Evolutionary conservation across 2,329 filamentous ascomycete species (phyloP), one percentile per base, ranked within the genome.

Genomic region (Cercospora zeae-maydis): DNA sequence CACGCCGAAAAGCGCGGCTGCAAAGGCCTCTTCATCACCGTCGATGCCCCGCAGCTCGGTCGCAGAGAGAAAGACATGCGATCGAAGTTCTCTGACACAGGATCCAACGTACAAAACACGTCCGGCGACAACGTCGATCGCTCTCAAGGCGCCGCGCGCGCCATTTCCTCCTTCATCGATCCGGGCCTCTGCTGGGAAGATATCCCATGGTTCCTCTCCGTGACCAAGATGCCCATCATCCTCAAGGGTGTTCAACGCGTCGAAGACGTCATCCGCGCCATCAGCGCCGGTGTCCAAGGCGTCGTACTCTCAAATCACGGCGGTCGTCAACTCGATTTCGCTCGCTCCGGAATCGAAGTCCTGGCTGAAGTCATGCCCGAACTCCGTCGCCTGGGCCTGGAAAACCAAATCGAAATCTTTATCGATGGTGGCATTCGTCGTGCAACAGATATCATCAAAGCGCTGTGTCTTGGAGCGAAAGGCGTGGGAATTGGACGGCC

Each of bases 11-110:
- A 82, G 73, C 88, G 95, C 61, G 95, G 95, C 30, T 98, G 95
- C 83, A 95, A 91, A 78, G 95, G 89, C 9, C 86, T 99, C 16
- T 99, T 99, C 82, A 97, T 99, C 80, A 99, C 95, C 2, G 95
- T 99, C 59, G 95, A 99, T 76, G 95, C 95, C 58, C 95, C 95
- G 5, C 93, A 98, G 78, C 87, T 99, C 21, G 95, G 95, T 45
- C 88, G 95, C 39, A 85, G 95, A 69, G 95, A 99, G 78, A 99
- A 98, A 81, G 95, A 98, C 76, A 98, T 98, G 95, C 90, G 95
- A 39, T 86, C 85, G 68, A 98, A 98, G 78, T 77, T 77, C 69
- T 71, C 68, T 19, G 93, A 96, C 70, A 84, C 85, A 13, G 93
- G 93, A 8, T 90, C 89, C 30, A 90, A 87, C 73, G 91, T 98